Percentiles rank a stretch among this genome's conserved stretches.
Conservation (phyloP, 192 early-diverging fungal genomes). For the Mortierella hygrophila region DNA sequence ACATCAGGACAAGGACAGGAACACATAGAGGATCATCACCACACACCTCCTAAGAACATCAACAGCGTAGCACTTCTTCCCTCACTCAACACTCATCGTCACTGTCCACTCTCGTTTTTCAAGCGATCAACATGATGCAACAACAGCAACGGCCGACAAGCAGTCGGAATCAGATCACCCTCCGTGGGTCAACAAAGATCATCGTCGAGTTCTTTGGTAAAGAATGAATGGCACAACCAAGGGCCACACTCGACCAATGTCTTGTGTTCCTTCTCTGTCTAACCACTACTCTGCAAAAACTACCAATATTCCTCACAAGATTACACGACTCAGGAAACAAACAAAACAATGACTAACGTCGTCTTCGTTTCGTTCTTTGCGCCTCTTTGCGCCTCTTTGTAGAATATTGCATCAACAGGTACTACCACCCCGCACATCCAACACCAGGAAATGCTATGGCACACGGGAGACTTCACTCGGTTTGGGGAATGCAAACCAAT, state of each 20-base stretch:
- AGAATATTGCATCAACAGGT: constrained; percentile 87
- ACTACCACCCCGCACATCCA: background rate
- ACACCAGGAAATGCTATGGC: background rate
- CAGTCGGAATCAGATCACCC: constrained; percentile 72
- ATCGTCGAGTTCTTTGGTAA: constrained; percentile 92
- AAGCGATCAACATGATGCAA: constrained; percentile 27
- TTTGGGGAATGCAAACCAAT: background rate
- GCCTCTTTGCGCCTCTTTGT: constrained; percentile 6
- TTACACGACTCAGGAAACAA: too few species aligned
- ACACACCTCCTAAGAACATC: background rate
- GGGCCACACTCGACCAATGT: background rate
- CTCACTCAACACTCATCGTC: background rate
- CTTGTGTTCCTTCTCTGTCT: background rate
- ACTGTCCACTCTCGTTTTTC: background rate
- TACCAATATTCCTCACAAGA: background rate
- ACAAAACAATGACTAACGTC: background rate
- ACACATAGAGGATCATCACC: background rate
- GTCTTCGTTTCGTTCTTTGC: background rate
- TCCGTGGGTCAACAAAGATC: constrained; percentile 87
- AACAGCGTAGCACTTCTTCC: too few species aligned
- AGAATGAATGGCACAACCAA: constrained; percentile 31
- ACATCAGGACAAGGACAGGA: too few species aligned
- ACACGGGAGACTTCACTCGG: background rate
- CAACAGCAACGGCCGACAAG: constrained; percentile 46
- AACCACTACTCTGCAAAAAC: too few species aligned